Percentiles rank a stretch among this genome's conserved stretches.
Conservation (phyloP, 768 basidiomycete genomes). For the Leccinum sublutescens region DNA sequence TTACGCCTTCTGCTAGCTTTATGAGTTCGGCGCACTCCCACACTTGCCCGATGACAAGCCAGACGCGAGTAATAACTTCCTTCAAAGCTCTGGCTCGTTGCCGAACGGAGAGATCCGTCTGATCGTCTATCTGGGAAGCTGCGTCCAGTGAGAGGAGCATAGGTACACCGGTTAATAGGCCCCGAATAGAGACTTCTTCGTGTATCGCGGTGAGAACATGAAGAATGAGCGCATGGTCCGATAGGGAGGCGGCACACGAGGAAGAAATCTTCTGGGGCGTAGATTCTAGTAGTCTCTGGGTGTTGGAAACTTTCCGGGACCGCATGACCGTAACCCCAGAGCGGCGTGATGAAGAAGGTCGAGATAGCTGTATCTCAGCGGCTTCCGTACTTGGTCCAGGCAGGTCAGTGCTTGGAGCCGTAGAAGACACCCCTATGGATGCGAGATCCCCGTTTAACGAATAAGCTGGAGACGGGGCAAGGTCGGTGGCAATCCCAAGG, state of each 20-base stretch:
- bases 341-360: slow-evolving; percentile 41
- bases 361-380: slow-evolving; percentile 28
- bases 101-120: slow-evolving; percentile 36
- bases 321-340: slow-evolving; percentile 51
- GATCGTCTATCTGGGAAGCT: slow-evolving; percentile 45
- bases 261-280: slow-evolving; percentile 43
- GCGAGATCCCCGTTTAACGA: slow-evolving; percentile 32
- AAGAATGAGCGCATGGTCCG: slow-evolving; percentile 74
- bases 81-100: slow-evolving; percentile 55
- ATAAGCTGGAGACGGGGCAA: slow-evolving; percentile 42
- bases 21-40: slow-evolving; percentile 65
- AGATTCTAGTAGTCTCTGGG: slow-evolving; percentile 51
- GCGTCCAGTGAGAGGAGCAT: slow-evolving; percentile 79
- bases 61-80: slow-evolving; percentile 61
- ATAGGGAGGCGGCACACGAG: slow-evolving; percentile 55
- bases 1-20: slow-evolving; percentile 55
- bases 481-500: slow-evolving; percentile 47
- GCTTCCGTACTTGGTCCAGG: slow-evolving; percentile 21
- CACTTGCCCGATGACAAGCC: slow-evolving; percentile 64
- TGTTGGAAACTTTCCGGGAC: slow-evolving; percentile 55
- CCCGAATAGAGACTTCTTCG: slow-evolving; percentile 70
- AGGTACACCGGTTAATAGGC: slow-evolving; percentile 74
- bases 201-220: slow-evolving; percentile 67
- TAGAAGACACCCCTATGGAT: slow-evolving; percentile 30
- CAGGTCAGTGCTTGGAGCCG: slow-evolving; percentile 33